Evolutionary conservation across 164 flowering plant species (phyloP).

Genomic region (Vitis labrusca): DNA sequence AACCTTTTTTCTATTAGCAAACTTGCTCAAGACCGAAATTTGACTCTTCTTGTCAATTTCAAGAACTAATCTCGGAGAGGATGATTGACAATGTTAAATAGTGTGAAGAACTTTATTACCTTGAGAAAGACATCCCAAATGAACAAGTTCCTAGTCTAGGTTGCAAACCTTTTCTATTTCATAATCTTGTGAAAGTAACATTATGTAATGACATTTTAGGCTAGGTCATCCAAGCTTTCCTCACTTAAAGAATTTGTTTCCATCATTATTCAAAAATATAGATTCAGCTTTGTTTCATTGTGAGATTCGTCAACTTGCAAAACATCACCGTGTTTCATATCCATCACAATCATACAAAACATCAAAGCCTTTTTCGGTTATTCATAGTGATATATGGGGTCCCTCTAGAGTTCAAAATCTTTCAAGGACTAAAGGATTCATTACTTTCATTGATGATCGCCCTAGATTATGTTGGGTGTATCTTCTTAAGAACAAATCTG

Average conservation of each 20-base stretch:
- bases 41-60: conserved; percentile 3
- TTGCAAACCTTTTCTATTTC: too few relatives aligned
- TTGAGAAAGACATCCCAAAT: too few relatives aligned
- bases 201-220: too few relatives aligned
- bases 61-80: background rate
- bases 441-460: background rate
- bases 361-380: background rate
- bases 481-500: background rate
- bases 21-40: background rate
- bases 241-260: background rate
- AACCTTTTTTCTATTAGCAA: background rate
- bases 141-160: too few relatives aligned
- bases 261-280: conserved; percentile 1
- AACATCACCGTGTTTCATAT: conserved; percentile 1
- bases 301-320: background rate
- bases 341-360: conserved; percentile 3
- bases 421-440: too few relatives aligned
- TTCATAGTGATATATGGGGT: too few relatives aligned
- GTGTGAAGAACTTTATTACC: too few relatives aligned
- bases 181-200: too few relatives aligned
- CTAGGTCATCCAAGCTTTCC: background rate
- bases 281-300: background rate
- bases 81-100: background rate
- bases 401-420: too few relatives aligned
- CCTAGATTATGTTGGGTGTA: background rate